Evolutionary conservation across 2,329 filamentous ascomycete genomes (phyloP).

Genomic region (Capronia americana): DNA sequence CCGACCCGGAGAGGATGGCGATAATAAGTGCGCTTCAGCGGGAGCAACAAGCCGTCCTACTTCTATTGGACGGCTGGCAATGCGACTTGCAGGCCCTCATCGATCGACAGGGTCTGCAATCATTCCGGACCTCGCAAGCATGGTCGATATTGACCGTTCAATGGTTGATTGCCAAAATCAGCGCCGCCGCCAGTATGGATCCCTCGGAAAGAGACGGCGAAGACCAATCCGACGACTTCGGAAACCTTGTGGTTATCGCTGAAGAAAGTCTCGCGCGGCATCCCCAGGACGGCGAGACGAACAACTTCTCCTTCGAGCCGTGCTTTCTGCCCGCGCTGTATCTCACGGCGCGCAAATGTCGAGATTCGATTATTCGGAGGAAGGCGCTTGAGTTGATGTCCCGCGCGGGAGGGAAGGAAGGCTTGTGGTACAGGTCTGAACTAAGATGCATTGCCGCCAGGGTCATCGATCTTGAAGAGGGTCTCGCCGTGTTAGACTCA

Average conservation of each 20-base stretch:
- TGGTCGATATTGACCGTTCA: constrained; percentile 2
- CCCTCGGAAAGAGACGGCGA: background rate
- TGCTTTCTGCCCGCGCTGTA: constrained; percentile 8
- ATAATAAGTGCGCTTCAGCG: background rate
- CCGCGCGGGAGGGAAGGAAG: constrained; percentile 12
- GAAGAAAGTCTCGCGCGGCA: constrained; percentile 3
- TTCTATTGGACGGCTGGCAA: constrained; percentile 8
- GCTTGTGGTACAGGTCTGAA: constrained; percentile 14
- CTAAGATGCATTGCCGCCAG: constrained; percentile 6
- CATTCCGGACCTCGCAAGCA: background rate
- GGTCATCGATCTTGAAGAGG: constrained; percentile 16
- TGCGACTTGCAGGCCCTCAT: background rate
- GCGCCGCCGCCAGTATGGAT: constrained; percentile 12
- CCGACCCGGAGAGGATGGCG: background rate
- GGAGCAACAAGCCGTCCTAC: constrained; percentile 3
- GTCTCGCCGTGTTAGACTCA: background rate
- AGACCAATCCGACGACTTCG: constrained; percentile 10
- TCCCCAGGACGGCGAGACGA: background rate
- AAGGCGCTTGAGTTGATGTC: constrained; percentile 16
- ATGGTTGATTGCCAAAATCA: constrained; percentile 8
- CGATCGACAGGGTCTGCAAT: background rate
- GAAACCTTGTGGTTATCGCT: background rate
- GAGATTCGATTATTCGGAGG: constrained; percentile 3
- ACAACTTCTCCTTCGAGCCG: constrained; percentile 7
- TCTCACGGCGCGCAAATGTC: constrained; percentile 12